Evolutionary conservation across 441 rosid species (phyloP).

Genomic region (Arabidopsis lyrata): DNA sequence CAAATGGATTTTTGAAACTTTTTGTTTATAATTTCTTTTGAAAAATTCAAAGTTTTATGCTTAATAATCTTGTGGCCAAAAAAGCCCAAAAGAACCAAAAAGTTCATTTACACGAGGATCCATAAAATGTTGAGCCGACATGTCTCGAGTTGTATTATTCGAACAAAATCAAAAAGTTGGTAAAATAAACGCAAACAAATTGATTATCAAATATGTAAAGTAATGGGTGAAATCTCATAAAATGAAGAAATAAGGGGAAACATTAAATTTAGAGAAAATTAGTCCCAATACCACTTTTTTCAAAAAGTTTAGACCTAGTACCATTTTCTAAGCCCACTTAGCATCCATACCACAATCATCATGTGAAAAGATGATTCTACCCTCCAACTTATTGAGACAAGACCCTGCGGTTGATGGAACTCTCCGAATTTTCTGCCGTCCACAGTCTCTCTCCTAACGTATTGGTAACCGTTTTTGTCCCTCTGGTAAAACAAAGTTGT

Average conservation of each 20-base stretch:
- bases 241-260: constrained; percentile 1
- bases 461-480: too few relatives aligned
- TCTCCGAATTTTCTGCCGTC: too few relatives aligned
- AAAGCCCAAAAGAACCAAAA: background rate
- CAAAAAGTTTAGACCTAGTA: too few relatives aligned
- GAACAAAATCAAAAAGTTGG: background rate
- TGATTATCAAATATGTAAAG: constrained; percentile 6
- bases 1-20: background rate
- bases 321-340: too few relatives aligned
- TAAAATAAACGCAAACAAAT: background rate
- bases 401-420: too few relatives aligned
- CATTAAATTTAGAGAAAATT: too few relatives aligned
- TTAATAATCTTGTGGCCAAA: constrained; percentile 14
- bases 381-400: too few relatives aligned
- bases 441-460: too few relatives aligned
- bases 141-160: background rate
- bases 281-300: too few relatives aligned
- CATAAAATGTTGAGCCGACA: background rate
- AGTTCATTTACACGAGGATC: background rate
- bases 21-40: background rate
- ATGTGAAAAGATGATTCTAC: too few relatives aligned
- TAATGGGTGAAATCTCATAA: constrained; percentile 16
- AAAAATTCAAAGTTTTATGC: background rate
- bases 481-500: too few relatives aligned
- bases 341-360: too few relatives aligned